Conservation (phyloP, 106 monocot genomes). For the Agapanthus africanus region DNA sequence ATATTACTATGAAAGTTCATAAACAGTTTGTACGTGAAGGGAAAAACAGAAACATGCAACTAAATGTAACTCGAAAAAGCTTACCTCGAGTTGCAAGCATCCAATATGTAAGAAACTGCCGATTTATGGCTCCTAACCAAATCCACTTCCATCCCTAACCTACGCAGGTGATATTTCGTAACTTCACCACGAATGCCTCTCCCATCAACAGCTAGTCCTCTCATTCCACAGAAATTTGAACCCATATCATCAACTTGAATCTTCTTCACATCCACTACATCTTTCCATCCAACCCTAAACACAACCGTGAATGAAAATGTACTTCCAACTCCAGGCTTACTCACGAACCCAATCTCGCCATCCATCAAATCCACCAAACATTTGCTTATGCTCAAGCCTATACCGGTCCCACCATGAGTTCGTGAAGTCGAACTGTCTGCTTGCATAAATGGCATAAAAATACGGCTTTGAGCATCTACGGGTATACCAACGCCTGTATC, state of each 20-base stretch:
- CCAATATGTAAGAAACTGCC: slow-evolving; percentile 37
- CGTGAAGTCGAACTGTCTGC: slow-evolving; percentile 88
- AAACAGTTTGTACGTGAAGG: no score
- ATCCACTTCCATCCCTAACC: slow-evolving; percentile 61
- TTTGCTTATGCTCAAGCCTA: no score
- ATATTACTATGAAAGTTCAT: no score
- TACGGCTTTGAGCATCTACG: slow-evolving; percentile 58
- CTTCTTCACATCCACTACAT: slow-evolving; percentile 41
- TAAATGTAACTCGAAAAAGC: not conserved
- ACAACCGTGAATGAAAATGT: slow-evolving; percentile 68
- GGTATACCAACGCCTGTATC: slow-evolving; percentile 90
- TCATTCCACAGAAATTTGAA: slow-evolving; percentile 67
- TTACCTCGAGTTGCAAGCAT: slow-evolving; percentile 50
- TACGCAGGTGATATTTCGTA: slow-evolving; percentile 57
- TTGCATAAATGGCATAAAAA: slow-evolving; percentile 93
- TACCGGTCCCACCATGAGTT: no score
- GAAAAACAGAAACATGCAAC: no score
- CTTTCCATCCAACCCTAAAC: slow-evolving; percentile 35
- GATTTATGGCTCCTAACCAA: slow-evolving; percentile 24
- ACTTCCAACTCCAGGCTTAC: slow-evolving; percentile 60
- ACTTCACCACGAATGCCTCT: slow-evolving; percentile 59
- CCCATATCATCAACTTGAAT: slow-evolving; percentile 20
- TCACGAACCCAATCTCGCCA: slow-evolving; percentile 74
- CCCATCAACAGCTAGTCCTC: slow-evolving; percentile 58
- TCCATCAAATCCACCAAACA: no score